Evolutionary conservation across 495 filamentous ascomycete genomes (phyloP).

Genomic region (Hypomontagnella monticulosa): DNA sequence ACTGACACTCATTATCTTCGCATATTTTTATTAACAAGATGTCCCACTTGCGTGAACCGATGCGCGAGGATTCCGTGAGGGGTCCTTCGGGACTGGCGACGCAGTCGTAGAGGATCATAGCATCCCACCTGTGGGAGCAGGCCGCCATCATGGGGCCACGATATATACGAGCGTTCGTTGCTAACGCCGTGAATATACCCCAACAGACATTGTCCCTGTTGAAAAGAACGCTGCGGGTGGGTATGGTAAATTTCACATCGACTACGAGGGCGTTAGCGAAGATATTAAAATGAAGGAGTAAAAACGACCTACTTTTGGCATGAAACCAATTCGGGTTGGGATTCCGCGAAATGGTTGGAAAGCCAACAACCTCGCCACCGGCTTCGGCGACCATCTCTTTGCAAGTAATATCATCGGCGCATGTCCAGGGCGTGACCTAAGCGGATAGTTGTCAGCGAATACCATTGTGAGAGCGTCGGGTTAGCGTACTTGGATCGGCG

Average conservation of each 20-base stretch:
- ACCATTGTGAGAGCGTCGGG: too few species aligned
- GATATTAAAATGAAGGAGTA: not conserved
- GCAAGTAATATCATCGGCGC: too few species aligned
- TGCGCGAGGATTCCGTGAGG: not conserved
- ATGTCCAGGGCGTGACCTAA: too few species aligned
- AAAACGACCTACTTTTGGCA: not conserved
- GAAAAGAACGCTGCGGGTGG: not conserved
- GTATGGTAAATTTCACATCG: slow-evolving; percentile 14
- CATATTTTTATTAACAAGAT: slow-evolving; percentile 13
- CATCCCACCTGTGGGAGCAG: not conserved
- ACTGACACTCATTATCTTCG: slow-evolving; percentile 10
- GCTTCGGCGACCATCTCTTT: too few species aligned
- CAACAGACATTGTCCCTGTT: not conserved
- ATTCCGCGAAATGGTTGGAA: too few species aligned
- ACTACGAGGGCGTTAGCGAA: slow-evolving; percentile 14
- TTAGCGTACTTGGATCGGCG: too few species aligned
- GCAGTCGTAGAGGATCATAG: slow-evolving; percentile 21
- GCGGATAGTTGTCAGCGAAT: too few species aligned
- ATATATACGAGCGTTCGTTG: not conserved
- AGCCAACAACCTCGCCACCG: too few species aligned
- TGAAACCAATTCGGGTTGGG: too few species aligned
- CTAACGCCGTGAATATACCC: not conserved
- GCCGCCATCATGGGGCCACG: not conserved
- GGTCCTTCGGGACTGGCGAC: not conserved
- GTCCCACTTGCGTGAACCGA: slow-evolving; percentile 13